These are phyloP conservation scores for Bromus sterilis DNA, from an alignment of 176 grass and related monocot genomes.

Conservation along the genomic window DNA sequence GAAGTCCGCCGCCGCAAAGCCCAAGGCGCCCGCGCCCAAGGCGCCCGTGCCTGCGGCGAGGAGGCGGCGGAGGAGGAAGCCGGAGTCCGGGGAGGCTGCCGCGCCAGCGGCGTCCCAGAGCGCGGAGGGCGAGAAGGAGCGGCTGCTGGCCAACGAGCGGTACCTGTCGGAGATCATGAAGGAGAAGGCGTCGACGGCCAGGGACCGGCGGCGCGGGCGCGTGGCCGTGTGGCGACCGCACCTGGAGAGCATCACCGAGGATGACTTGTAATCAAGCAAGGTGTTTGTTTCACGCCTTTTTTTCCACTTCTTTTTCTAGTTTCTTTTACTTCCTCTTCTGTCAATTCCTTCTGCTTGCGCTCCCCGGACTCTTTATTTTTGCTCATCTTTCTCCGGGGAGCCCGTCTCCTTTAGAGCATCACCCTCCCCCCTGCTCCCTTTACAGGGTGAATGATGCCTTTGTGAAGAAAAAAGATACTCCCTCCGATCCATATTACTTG, in stretches of 20 bases:
- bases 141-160: conserved; percentile 71
- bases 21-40: background rate
- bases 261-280: conserved; percentile 77
- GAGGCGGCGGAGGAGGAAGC: conserved; percentile 58
- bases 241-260: conserved; percentile 96
- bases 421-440: conserved; percentile 40
- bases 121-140: conserved; percentile 53
- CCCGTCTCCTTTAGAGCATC: conserved; percentile 45
- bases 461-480: conserved; percentile 52
- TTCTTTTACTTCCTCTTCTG: conserved; percentile 31
- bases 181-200: conserved; percentile 61
- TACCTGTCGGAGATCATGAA: conserved; percentile 89
- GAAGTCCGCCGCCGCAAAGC: background rate
- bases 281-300: background rate
- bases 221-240: conserved; percentile 90
- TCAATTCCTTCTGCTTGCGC: conserved; percentile 38
- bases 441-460: conserved; percentile 56
- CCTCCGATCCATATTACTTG: no score
- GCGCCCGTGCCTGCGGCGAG: conserved; percentile 15
- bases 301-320: background rate
- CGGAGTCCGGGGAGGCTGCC: background rate
- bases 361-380: conserved; percentile 19
- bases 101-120: background rate
- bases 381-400: conserved; percentile 20
- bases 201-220: conserved; percentile 64